Evolutionary conservation across 768 basidiomycete species (phyloP).

Genomic region (Daedalea quercina): DNA sequence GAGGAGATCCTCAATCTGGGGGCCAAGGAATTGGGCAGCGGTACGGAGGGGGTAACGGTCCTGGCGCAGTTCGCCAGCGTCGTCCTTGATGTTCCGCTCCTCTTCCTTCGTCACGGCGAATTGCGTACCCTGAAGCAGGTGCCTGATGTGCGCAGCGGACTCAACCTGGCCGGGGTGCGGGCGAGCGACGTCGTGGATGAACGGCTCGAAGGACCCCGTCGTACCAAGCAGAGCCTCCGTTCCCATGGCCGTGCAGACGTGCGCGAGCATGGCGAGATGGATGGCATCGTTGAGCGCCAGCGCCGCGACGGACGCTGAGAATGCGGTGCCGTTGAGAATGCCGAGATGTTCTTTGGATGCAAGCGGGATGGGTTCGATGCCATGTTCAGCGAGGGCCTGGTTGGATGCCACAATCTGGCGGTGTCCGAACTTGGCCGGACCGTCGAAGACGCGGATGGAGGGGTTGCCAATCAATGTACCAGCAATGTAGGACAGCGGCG

Average conservation of each 20-base stretch:
- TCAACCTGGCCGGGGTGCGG: conserved; percentile 88
- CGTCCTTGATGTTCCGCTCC: conserved; percentile 67
- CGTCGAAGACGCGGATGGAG: conserved; percentile 65
- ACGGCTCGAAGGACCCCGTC: conserved; percentile 66
- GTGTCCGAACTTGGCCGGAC: conserved; percentile 38
- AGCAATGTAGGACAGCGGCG: conserved; percentile 78
- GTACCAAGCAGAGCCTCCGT: conserved; percentile 76
- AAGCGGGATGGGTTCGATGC: conserved; percentile 58
- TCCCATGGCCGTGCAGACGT: conserved; percentile 78
- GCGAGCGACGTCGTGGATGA: conserved; percentile 68
- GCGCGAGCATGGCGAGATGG: conserved; percentile 56
- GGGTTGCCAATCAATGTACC: conserved; percentile 77
- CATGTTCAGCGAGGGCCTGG: conserved; percentile 52
- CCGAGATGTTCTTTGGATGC: conserved; percentile 76
- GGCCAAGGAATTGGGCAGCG: conserved; percentile 80
- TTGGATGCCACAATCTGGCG: conserved; percentile 47
- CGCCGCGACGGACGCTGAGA: conserved; percentile 72
- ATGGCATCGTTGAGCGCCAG: conserved; percentile 70
- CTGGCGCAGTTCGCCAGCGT: conserved; percentile 69
- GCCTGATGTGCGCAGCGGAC: conserved; percentile 60
- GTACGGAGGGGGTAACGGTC: conserved; percentile 75
- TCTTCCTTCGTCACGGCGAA: conserved; percentile 61
- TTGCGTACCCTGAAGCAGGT: conserved; percentile 59
- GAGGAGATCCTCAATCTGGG: conserved; percentile 76
- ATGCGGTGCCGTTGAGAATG: conserved; percentile 80